A percentile compares a stretch with the other conserved stretches of the same genome.
phyloP scores from a whole-genome alignment of 192 early-diverging fungal genomes.

The Coemansia sp. region DNA sequence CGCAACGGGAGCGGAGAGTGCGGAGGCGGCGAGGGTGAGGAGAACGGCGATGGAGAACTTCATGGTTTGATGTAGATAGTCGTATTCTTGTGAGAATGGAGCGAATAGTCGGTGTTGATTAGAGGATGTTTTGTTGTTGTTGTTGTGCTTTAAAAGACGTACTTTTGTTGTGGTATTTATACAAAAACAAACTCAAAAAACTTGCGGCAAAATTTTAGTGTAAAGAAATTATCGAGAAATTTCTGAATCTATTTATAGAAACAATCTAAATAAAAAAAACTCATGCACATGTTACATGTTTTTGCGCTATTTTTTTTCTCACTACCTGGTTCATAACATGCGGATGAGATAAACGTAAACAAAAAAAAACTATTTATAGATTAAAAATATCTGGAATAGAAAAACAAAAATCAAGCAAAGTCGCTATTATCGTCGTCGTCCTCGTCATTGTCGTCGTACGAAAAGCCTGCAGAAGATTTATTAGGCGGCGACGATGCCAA shows the following conservation, averaged over 20 bases:
- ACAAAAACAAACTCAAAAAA: neutral
- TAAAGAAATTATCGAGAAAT: no score
- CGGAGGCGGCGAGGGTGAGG: neutral
- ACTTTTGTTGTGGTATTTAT: neutral
- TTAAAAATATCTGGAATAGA: neutral
- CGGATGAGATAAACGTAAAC: no score
- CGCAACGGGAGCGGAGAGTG: neutral
- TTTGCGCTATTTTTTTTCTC: neutral
- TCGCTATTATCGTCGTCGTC: constrained; percentile 4
- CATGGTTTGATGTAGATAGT: neutral
- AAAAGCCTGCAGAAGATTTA: neutral
- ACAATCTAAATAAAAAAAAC: no score
- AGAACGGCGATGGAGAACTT: neutral
- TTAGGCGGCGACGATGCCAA: neutral
- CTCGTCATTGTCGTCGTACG: neutral
- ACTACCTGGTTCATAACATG: no score
- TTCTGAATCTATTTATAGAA: neutral
- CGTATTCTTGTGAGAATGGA: neutral
- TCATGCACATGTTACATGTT: neutral
- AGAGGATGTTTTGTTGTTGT: neutral
- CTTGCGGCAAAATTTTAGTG: no score
- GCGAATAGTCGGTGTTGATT: neutral
- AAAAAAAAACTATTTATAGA: neutral
- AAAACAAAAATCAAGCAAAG: neutral
- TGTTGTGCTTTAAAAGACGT: neutral